Percentiles rank a stretch among this genome's conserved stretches.
phyloP scores from a whole-genome alignment of 1,284 basidiomycete genomes.

The Golubevia pallescens region DNA sequence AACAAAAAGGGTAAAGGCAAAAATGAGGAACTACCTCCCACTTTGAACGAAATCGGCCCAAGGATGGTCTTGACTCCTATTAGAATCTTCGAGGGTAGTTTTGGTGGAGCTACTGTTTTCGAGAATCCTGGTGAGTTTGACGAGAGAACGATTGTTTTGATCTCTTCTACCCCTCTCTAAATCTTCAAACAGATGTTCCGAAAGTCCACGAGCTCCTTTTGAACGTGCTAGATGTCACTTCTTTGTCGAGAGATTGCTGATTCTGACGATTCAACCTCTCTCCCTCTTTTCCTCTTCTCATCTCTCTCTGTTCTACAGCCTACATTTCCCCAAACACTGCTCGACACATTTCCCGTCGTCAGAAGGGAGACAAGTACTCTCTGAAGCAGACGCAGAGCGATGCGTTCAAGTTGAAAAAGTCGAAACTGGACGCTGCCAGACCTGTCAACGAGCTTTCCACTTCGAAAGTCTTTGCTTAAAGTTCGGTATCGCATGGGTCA shows the following conservation, averaged over 20 bases:
- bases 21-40: conserved; percentile 30
- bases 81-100: conserved; percentile 96
- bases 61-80: conserved; percentile 97
- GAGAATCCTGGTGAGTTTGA: conserved; percentile 80
- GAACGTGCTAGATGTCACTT: too few species aligned
- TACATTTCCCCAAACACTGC: conserved; percentile 61
- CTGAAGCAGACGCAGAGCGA: conserved; percentile 39
- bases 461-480: conserved; percentile 47
- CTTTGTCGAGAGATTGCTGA: too few species aligned
- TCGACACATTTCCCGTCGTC: conserved; percentile 44
- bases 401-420: conserved; percentile 42
- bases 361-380: conserved; percentile 53
- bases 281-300: not conserved
- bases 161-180: too few species aligned
- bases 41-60: conserved; percentile 76
- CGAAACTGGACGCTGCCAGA: conserved; percentile 30
- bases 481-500: too few species aligned
- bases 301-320: conserved; percentile 17
- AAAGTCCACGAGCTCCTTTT: too few species aligned
- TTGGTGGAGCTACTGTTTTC: conserved; percentile 91
- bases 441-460: conserved; percentile 45
- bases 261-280: not conserved
- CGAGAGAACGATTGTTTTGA: too few species aligned
- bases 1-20: conserved; percentile 18
- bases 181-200: too few species aligned